Evolutionary conservation across 768 basidiomycete genomes (phyloP).

Genomic region (Trametes elegans): DNA sequence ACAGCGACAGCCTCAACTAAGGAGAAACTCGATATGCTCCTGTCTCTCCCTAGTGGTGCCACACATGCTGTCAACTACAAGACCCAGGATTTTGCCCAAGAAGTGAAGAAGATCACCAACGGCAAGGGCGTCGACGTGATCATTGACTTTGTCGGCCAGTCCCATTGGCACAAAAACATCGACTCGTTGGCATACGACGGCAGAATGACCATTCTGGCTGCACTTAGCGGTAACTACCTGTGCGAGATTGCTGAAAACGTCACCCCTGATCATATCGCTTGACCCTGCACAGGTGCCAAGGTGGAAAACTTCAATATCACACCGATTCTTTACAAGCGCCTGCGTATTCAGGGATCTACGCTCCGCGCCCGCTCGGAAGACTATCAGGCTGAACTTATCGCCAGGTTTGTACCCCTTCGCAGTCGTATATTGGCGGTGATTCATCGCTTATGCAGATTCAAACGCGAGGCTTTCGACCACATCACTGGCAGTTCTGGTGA

Average conservation of each 20-base stretch:
- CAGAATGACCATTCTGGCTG: conserved; percentile 64
- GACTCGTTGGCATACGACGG: conserved; percentile 69
- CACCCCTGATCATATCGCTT: neutral
- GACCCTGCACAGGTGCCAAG: conserved; percentile 42
- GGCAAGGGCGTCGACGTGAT: conserved; percentile 78
- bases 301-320: conserved; percentile 54
- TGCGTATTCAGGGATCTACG: conserved; percentile 87
- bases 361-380: conserved; percentile 68
- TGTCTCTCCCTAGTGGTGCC: conserved; percentile 62
- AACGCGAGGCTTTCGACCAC: conserved; percentile 48
- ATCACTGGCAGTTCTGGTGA: conserved; percentile 57
- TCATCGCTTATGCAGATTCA: conserved; percentile 43
- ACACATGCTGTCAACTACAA: conserved; percentile 85
- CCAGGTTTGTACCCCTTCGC: conserved; percentile 37
- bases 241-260: neutral
- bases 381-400: conserved; percentile 76
- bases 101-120: conserved; percentile 64
- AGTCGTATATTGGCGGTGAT: conserved; percentile 7
- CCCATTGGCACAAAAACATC: conserved; percentile 73
- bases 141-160: conserved; percentile 80
- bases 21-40: conserved; percentile 79
- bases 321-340: conserved; percentile 78
- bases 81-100: conserved; percentile 74
- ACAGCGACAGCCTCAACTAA: conserved; percentile 84
- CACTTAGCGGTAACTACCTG: conserved; percentile 57